Percentiles rank a stretch among this genome's conserved stretches.
phyloP scores from a whole-genome alignment of 73 alveolate genomes.

The Paramecium octaurelia region DNA sequence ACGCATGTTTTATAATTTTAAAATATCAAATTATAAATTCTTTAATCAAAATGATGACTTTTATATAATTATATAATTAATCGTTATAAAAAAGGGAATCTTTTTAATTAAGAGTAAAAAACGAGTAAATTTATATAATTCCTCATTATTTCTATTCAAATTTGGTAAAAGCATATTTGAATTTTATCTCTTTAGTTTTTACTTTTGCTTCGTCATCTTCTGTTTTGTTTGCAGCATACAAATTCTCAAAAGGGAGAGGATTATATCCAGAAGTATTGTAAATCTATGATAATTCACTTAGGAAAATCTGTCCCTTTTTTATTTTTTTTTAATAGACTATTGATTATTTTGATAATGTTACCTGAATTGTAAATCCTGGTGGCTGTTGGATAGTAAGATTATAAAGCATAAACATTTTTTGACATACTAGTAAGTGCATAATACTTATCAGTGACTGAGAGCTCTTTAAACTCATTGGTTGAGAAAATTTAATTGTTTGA shows the following conservation, averaged over 20 bases:
- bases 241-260: neutral
- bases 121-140: neutral
- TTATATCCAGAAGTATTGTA: neutral
- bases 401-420: slow-evolving; percentile 8
- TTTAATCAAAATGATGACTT: neutral
- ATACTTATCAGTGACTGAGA: neutral
- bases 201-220: neutral
- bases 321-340: slow-evolving; percentile 1
- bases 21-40: neutral
- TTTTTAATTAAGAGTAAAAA: neutral
- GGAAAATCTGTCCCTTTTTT: neutral
- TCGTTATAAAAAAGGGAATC: too few relatives aligned
- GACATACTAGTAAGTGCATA: neutral
- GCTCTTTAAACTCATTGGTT: neutral
- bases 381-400: neutral
- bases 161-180: neutral
- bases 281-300: neutral
- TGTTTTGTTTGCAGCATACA: neutral
- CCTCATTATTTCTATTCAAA: neutral
- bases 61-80: too few relatives aligned
- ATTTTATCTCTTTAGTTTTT: neutral
- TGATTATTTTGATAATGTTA: neutral
- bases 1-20: too few relatives aligned
- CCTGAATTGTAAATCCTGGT: neutral
- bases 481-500: neutral